phyloP scores from a whole-genome alignment of 352 stramenopile species.

The Phytophthora lateralis region DNA sequence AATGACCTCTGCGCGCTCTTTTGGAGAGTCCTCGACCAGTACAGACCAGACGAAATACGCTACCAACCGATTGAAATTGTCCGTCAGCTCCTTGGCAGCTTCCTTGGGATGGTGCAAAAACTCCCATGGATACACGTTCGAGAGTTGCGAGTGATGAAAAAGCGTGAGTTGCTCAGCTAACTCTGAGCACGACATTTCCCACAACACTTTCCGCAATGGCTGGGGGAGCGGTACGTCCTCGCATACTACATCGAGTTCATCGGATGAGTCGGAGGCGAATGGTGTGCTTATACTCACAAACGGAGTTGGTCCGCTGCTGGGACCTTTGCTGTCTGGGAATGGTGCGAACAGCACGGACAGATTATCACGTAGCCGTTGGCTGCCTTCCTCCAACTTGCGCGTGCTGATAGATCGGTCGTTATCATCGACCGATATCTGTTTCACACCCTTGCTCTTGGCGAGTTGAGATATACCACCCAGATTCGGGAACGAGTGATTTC shows the following conservation, averaged over 20 bases:
- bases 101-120: constrained; percentile 57
- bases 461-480: constrained; percentile 40
- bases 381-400: constrained; percentile 23
- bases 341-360: constrained; percentile 29
- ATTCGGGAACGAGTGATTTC: constrained; percentile 75
- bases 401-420: constrained; percentile 15
- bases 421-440: constrained; percentile 24
- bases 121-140: constrained; percentile 52
- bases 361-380: constrained; percentile 31
- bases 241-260: constrained; percentile 49
- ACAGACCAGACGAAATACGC: constrained; percentile 80
- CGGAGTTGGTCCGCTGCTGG: constrained; percentile 10
- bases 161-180: constrained; percentile 72
- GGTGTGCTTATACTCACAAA: constrained; percentile 20
- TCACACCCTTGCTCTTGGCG: constrained; percentile 24
- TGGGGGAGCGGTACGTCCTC: constrained; percentile 47
- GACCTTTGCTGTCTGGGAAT: constrained; percentile 13
- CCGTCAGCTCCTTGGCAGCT: constrained; percentile 55
- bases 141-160: constrained; percentile 66
- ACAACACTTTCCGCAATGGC: constrained; percentile 53
- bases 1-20: constrained; percentile 73
- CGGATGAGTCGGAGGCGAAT: constrained; percentile 18
- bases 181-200: constrained; percentile 53
- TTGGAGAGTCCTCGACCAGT: constrained; percentile 66
- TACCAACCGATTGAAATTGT: constrained; percentile 71